phyloP scores from a whole-genome alignment of 352 stramenopile species.

The Thalassiosira mediterranea region DNA sequence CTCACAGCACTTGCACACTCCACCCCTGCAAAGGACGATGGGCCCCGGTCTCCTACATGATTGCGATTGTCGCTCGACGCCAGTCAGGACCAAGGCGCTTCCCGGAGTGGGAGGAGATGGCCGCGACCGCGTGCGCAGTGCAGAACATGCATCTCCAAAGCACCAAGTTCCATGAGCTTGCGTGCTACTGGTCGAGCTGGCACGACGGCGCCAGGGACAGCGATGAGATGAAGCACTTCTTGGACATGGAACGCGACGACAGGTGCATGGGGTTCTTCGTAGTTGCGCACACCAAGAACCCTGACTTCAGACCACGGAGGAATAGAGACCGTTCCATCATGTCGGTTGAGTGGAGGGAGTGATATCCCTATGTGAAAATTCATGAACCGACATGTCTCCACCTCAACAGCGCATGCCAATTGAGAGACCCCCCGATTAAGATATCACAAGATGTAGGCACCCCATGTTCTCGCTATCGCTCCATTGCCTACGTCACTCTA shows the following conservation, averaged over 20 bases:
- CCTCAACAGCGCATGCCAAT: no score
- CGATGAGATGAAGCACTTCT: not conserved
- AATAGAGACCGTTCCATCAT: not conserved
- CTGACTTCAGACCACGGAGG: not conserved
- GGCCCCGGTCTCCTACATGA: not conserved
- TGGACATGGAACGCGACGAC: not conserved
- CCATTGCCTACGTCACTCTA: no score
- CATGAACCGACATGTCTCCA: no score
- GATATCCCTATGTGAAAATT: no score
- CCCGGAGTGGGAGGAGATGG: not conserved
- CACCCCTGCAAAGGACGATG: no score
- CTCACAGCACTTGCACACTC: no score
- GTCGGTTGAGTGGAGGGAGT: not conserved
- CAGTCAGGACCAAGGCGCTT: not conserved
- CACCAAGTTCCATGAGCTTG: not conserved
- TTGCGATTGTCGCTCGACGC: not conserved
- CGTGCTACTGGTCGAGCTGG: constrained; percentile 1
- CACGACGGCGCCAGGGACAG: not conserved
- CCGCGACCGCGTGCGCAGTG: not conserved
- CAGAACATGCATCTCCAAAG: constrained; percentile 1
- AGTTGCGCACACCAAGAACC: not conserved
- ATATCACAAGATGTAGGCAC: no score
- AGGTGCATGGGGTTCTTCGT: not conserved
- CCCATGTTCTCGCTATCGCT: no score
- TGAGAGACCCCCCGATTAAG: no score